Conservation (phyloP, 129 eudicot species). For the Flaveria linearis region DNA sequence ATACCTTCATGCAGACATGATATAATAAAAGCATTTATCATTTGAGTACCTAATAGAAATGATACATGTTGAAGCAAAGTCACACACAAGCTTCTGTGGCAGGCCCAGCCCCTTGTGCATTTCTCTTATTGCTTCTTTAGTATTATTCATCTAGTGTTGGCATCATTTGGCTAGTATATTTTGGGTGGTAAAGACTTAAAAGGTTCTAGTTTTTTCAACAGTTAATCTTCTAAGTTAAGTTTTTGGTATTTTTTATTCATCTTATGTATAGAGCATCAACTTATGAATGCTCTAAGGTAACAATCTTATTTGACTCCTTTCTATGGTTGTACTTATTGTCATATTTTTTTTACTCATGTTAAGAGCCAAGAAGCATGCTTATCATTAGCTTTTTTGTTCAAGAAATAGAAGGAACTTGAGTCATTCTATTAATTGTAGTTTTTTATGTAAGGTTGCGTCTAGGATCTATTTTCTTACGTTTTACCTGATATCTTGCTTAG, state of each 20-base stretch:
- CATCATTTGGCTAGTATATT: not conserved
- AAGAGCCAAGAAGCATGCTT: not conserved
- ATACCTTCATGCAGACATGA: not conserved
- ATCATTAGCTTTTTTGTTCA: not conserved
- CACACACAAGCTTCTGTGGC: too few species aligned
- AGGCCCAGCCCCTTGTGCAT: not conserved
- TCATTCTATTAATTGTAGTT: not conserved
- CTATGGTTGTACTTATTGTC: not conserved
- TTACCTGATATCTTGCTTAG: not conserved
- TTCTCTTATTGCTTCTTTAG: not conserved
- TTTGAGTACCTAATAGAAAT: too few species aligned
- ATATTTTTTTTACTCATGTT: not conserved
- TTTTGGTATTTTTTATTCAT: not conserved
- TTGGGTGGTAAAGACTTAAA: not conserved
- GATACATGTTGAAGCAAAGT: too few species aligned
- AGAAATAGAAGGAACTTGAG: not conserved
- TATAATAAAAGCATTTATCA: not conserved
- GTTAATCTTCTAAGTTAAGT: not conserved
- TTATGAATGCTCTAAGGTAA: constrained; percentile 2
- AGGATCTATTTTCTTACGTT: not conserved
- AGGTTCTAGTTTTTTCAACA: not conserved
- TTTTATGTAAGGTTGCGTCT: not conserved
- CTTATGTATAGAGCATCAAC: not conserved
- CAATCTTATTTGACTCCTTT: not conserved
- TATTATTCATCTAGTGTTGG: not conserved